Evolutionary conservation across 768 basidiomycete genomes (phyloP).

Genomic region (Termitomyces sp.): DNA sequence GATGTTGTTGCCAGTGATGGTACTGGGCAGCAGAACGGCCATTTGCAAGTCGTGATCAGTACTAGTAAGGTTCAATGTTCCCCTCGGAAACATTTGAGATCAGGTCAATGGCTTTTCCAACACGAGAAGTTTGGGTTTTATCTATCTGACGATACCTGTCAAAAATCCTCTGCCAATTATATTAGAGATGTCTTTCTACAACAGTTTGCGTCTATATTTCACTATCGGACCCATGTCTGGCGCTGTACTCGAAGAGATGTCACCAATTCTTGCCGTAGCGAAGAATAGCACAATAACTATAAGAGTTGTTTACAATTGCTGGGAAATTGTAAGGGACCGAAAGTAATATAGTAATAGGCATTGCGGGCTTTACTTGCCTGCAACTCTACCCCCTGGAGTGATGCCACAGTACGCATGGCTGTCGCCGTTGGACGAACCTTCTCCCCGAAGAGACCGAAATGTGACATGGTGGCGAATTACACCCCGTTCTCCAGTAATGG

Average conservation of each 20-base stretch:
- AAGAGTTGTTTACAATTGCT: slow-evolving; percentile 67
- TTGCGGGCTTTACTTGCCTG: slow-evolving; percentile 37
- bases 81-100: slow-evolving; percentile 47
- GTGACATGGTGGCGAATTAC: slow-evolving; percentile 41
- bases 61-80: slow-evolving; percentile 46
- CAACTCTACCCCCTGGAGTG: slow-evolving; percentile 56
- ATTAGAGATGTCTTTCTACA: neutral
- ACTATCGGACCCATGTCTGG: slow-evolving; percentile 69
- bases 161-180: slow-evolving; percentile 21
- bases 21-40: slow-evolving; percentile 55
- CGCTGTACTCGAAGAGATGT: slow-evolving; percentile 62
- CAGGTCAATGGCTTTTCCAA: slow-evolving; percentile 52
- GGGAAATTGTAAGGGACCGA: slow-evolving; percentile 13
- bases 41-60: slow-evolving; percentile 41
- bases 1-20: slow-evolving; percentile 40
- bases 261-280: slow-evolving; percentile 63
- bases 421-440: slow-evolving; percentile 54
- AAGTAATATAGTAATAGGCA: neutral
- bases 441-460: slow-evolving; percentile 46
- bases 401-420: slow-evolving; percentile 55
- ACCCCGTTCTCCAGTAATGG: slow-evolving; percentile 52
- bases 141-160: slow-evolving; percentile 66
- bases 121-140: slow-evolving; percentile 63
- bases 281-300: slow-evolving; percentile 54
- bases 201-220: neutral